Conservation (phyloP, 805 yeast species). For the Candida odintsovae region DNA sequence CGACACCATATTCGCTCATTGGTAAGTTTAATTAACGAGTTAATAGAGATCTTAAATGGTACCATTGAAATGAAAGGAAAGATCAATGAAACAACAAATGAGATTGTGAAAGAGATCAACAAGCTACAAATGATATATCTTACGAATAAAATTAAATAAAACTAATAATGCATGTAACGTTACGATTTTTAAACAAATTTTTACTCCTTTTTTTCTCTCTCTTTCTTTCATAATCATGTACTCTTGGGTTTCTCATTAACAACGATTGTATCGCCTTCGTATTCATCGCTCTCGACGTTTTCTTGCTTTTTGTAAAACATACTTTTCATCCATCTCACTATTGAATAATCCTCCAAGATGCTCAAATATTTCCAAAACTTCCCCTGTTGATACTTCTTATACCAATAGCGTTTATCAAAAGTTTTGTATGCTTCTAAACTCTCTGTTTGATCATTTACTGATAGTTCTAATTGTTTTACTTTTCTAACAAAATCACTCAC, state of each 20-base stretch:
- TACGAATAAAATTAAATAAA: background rate
- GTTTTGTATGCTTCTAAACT: background rate
- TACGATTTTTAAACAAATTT: too few relatives aligned
- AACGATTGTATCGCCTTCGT: background rate
- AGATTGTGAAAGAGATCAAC: background rate
- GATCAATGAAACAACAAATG: background rate
- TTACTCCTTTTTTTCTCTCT: background rate
- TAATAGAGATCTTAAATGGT: background rate
- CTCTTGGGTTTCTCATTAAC: background rate
- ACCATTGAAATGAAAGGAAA: background rate
- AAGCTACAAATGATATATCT: background rate
- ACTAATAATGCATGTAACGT: background rate
- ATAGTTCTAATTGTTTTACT: slow-evolving; percentile 28
- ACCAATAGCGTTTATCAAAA: background rate
- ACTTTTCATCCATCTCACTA: background rate
- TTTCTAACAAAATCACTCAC: slow-evolving; percentile 38
- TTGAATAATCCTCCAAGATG: background rate
- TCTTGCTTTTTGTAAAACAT: background rate
- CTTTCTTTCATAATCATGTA: background rate
- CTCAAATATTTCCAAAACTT: slow-evolving; percentile 1
- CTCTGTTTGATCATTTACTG: slow-evolving; percentile 8
- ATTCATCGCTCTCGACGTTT: background rate
- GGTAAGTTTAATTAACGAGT: background rate
- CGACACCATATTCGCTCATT: background rate
- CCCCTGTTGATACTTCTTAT: background rate